A percentile compares a stretch with the other conserved stretches of the same genome.
phyloP scores from a whole-genome alignment of 1,139 yeast species.

The Pichiaceae sp. region DNA sequence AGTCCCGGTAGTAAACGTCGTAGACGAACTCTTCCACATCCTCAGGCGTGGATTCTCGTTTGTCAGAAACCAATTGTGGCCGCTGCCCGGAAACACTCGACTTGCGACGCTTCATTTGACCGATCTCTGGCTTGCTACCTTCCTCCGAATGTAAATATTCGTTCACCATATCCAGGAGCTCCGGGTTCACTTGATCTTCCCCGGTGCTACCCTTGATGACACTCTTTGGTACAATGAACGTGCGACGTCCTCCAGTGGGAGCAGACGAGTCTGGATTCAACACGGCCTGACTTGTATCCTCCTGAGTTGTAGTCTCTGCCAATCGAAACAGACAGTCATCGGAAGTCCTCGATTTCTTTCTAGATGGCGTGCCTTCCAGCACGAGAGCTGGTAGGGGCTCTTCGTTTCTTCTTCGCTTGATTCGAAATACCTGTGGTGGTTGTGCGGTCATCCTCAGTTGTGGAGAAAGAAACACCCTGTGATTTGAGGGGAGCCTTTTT shows the following conservation, averaged over 20 bases:
- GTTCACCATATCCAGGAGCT: conserved; percentile 60
- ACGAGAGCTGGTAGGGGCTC: conserved; percentile 77
- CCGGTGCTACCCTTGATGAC: conserved; percentile 5
- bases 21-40: conserved; percentile 60
- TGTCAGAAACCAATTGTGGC: conserved; percentile 4
- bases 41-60: neutral
- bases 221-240: conserved; percentile 14
- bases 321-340: conserved; percentile 45
- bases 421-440: conserved; percentile 57
- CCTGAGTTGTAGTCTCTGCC: conserved; percentile 38
- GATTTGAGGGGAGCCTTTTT: too few species aligned
- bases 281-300: neutral
- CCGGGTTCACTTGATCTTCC: conserved; percentile 32
- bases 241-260: conserved; percentile 3
- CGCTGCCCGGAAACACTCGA: conserved; percentile 12
- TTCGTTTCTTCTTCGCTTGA: conserved; percentile 77
- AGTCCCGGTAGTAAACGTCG: conserved; percentile 71
- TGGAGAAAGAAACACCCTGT: neutral
- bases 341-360: conserved; percentile 31
- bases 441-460: conserved; percentile 5
- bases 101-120: conserved; percentile 15
- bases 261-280: neutral
- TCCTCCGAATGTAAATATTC: conserved; percentile 36
- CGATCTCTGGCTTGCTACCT: conserved; percentile 12
- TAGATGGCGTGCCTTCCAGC: conserved; percentile 14